Conservation (phyloP, 2,329 filamentous ascomycete genomes). For the Ophiostoma ulmi region DNA sequence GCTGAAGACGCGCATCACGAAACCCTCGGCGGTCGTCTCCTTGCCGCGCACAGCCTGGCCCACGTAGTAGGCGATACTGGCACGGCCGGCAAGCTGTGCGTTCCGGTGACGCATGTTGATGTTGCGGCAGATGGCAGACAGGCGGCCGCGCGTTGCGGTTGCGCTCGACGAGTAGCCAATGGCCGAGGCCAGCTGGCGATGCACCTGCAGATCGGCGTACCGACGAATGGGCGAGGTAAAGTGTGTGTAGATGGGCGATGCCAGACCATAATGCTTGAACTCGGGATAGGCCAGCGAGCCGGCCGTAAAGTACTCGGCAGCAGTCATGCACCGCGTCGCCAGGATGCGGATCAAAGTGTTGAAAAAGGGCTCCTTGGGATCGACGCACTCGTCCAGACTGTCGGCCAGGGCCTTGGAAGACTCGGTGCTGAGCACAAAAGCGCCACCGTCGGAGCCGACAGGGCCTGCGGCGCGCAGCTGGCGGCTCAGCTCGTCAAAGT, state of each 20-base stretch:
- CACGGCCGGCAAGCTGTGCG: conserved; percentile 88
- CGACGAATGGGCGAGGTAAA: conserved; percentile 96
- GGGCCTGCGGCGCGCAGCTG: conserved; percentile 65
- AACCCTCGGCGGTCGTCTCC: conserved; percentile 66
- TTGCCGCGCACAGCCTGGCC: conserved; percentile 85
- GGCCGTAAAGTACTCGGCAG: conserved; percentile 95
- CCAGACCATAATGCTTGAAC: conserved; percentile 94
- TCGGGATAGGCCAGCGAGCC: conserved; percentile 89
- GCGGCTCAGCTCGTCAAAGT: conserved; percentile 89
- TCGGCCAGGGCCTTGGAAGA: conserved; percentile 91
- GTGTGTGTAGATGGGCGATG: conserved; percentile 95
- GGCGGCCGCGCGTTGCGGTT: conserved; percentile 72
- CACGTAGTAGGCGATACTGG: conserved; percentile 95
- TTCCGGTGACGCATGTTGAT: conserved; percentile 98
- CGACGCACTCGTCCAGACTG: conserved; percentile 79
- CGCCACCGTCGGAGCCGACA: conserved; percentile 51
- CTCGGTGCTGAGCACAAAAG: conserved; percentile 59
- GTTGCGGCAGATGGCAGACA: conserved; percentile 94
- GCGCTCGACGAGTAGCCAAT: conserved; percentile 90
- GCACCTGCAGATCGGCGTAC: conserved; percentile 88
- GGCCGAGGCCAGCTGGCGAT: conserved; percentile 76
- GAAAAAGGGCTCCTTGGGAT: conserved; percentile 83
- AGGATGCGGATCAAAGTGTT: conserved; percentile 97
- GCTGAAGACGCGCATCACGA: conserved; percentile 94
- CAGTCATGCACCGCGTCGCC: conserved; percentile 98